Evolutionary conservation across 768 basidiomycete genomes (phyloP).

Genomic region (Pulveroboletus ravenelii): DNA sequence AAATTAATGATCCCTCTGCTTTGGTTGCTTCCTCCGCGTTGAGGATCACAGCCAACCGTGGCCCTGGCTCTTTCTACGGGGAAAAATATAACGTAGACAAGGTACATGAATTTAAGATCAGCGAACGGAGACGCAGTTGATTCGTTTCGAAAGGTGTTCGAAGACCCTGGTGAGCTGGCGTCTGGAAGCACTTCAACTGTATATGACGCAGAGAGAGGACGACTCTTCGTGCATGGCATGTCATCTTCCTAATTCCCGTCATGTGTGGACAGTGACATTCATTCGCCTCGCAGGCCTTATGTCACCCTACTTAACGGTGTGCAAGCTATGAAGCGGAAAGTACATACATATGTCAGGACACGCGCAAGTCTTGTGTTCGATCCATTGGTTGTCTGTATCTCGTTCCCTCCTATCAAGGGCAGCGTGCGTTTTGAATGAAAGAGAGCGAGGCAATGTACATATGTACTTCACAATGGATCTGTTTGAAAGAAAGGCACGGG

Average conservation of each 20-base stretch:
- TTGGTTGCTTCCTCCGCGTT: constrained; percentile 46
- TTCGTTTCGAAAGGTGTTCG: constrained; percentile 47
- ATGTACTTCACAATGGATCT: not conserved
- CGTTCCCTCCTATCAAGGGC: not conserved
- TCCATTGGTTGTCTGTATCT: not conserved
- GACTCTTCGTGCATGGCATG: constrained; percentile 58
- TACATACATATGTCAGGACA: not conserved
- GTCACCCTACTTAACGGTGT: constrained; percentile 34
- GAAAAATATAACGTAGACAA: constrained; percentile 57
- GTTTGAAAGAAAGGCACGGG: not conserved
- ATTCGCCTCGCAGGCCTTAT: constrained; percentile 24
- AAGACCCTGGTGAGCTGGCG: constrained; percentile 58
- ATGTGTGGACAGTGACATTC: constrained; percentile 5
- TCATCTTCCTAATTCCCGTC: constrained; percentile 3
- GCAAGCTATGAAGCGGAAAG: constrained; percentile 19
- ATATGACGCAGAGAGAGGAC: constrained; percentile 47
- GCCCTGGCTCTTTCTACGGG: constrained; percentile 48
- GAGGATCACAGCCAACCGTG: constrained; percentile 50
- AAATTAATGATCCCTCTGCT: constrained; percentile 40
- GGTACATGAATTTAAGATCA: constrained; percentile 30
- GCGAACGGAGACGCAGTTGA: not conserved
- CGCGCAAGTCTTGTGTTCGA: not conserved
- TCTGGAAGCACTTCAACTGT: constrained; percentile 54
- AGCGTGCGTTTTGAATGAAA: not conserved
- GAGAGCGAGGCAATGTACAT: not conserved